Evolutionary conservation across 164 flowering plant species (phyloP).

Genomic region (Vitis rupestris): DNA sequence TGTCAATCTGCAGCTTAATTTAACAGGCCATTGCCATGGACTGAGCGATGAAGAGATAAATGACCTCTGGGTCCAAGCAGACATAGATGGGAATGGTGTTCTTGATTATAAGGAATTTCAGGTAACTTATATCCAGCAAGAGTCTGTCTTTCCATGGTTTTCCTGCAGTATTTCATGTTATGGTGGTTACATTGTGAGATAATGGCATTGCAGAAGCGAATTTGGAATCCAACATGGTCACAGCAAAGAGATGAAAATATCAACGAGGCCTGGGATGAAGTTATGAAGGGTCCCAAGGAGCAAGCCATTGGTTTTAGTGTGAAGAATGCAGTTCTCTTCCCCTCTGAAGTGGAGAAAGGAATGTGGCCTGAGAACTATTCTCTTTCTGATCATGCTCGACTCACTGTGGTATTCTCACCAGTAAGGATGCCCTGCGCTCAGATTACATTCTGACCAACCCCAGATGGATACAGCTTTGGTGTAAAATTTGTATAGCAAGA

Average conservation of each 20-base stretch:
- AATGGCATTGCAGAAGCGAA: constrained; percentile 53
- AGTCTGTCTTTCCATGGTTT: no score
- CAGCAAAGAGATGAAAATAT: constrained; percentile 38
- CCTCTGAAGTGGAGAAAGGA: constrained; percentile 92
- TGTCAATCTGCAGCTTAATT: constrained; percentile 54
- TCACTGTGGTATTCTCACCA: constrained; percentile 90
- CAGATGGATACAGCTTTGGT: not conserved
- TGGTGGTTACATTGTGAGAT: not conserved
- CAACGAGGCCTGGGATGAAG: constrained; percentile 19
- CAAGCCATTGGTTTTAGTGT: constrained; percentile 78
- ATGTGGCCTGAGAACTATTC: constrained; percentile 95
- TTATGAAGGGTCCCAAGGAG: constrained; percentile 23
- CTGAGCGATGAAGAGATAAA: constrained; percentile 60
- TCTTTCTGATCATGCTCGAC: constrained; percentile 94
- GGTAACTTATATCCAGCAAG: constrained; percentile 35
- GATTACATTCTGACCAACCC: constrained; percentile 25
- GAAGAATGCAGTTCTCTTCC: constrained; percentile 91
- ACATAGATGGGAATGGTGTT: constrained; percentile 69
- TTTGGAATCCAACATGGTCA: constrained; percentile 64
- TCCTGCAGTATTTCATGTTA: not conserved
- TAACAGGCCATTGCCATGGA: constrained; percentile 70
- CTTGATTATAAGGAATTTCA: constrained; percentile 78
- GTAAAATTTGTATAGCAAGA: constrained; percentile 3
- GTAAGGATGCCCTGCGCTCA: constrained; percentile 72
- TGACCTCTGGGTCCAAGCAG: constrained; percentile 90